Percentiles rank a stretch among this genome's conserved stretches.
phyloP scores from a whole-genome alignment of 2,329 filamentous ascomycete species.

The Colletotrichum eremochloae region DNA sequence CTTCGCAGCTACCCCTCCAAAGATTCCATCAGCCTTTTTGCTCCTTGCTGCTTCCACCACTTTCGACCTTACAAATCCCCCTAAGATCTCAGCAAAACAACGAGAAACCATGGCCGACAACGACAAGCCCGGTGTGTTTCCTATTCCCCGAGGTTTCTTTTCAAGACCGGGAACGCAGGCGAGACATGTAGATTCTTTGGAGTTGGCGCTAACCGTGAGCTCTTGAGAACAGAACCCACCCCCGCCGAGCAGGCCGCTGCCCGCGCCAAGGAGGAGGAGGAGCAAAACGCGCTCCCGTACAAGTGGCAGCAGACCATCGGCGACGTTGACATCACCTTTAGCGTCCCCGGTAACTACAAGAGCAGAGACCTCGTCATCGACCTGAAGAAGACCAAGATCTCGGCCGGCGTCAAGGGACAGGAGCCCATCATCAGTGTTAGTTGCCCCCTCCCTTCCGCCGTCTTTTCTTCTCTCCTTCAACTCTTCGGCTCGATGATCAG shows the following conservation, averaged over 20 bases:
- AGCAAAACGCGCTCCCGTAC: slow-evolving; percentile 94
- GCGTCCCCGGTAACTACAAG: slow-evolving; percentile 86
- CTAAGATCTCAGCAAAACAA: slow-evolving; percentile 31
- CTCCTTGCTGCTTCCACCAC: slow-evolving; percentile 43
- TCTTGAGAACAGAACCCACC: slow-evolving; percentile 60
- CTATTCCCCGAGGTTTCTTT: not conserved
- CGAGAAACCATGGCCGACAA: slow-evolving; percentile 57
- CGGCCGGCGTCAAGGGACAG: slow-evolving; percentile 89
- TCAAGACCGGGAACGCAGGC: no score
- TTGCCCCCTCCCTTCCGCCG: slow-evolving; percentile 12
- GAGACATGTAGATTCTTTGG: not conserved
- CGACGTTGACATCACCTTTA: slow-evolving; percentile 85
- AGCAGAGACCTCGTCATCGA: slow-evolving; percentile 86
- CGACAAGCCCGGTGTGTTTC: slow-evolving; percentile 50
- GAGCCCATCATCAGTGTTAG: slow-evolving; percentile 84
- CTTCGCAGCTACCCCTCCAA: slow-evolving; percentile 44
- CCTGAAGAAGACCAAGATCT: slow-evolving; percentile 82
- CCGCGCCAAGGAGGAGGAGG: slow-evolving; percentile 80
- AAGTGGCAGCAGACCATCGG: slow-evolving; percentile 96
- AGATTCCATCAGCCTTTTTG: slow-evolving; percentile 37
- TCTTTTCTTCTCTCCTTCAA: not conserved
- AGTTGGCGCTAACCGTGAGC: slow-evolving; percentile 53
- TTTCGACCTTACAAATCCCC: slow-evolving; percentile 34
- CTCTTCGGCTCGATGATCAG: not conserved
- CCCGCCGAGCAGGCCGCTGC: slow-evolving; percentile 70